Conservation (phyloP, 1,284 basidiomycete genomes). For the Phellopilus nigrolimitatus region DNA sequence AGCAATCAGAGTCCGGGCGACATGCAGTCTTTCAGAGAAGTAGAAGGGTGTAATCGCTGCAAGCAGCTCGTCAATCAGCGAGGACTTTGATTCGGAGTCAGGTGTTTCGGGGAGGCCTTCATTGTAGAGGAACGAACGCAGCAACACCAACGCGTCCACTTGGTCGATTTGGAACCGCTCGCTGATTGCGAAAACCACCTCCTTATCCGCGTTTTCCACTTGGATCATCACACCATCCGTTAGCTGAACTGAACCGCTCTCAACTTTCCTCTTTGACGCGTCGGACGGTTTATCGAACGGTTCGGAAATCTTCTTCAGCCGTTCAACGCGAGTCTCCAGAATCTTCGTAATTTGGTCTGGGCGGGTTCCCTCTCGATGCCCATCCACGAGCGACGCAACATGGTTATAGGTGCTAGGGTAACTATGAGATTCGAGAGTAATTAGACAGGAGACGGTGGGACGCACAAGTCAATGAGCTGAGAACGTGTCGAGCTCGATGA, state of each 20-base stretch:
- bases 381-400: constrained; percentile 55
- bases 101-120: constrained; percentile 59
- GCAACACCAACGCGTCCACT: constrained; percentile 62
- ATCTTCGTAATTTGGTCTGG: constrained; percentile 52
- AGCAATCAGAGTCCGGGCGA: constrained; percentile 59
- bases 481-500: constrained; percentile 16
- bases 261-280: constrained; percentile 60
- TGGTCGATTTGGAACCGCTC: constrained; percentile 70
- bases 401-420: constrained; percentile 56
- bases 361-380: constrained; percentile 51
- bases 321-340: constrained; percentile 50
- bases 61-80: constrained; percentile 56
- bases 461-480: constrained; percentile 18
- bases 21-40: constrained; percentile 69
- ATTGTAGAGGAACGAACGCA: constrained; percentile 77
- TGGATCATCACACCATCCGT: constrained; percentile 55
- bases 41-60: constrained; percentile 77
- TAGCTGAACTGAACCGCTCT: constrained; percentile 60
- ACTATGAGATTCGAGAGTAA: not conserved
- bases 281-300: constrained; percentile 66
- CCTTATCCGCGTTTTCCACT: constrained; percentile 64
- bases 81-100: constrained; percentile 35
- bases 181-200: constrained; percentile 66
- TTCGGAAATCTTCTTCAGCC: constrained; percentile 49
- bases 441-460: not conserved